Base-by-base conservation (phyloP, 1,139 yeast species). In the Candida frijolesensis region DNA sequence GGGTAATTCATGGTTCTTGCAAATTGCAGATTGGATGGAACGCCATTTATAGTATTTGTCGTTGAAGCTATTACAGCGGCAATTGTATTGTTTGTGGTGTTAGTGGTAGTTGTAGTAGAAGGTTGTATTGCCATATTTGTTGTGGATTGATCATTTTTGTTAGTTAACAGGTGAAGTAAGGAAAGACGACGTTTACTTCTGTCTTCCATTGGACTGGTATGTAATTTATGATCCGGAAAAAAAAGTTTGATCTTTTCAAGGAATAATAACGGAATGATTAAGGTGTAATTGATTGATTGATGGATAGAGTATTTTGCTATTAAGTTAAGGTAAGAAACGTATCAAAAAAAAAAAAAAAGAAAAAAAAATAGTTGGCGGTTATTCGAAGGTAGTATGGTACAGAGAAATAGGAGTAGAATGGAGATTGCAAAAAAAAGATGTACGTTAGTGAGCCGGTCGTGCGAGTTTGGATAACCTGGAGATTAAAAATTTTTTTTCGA, bases 161-260 rank as follows among this genome's bases (percentile, higher is more conserved):
- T 44, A 35, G 33, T 29, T 16, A 37, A n/a, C 7, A 41, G 46
- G 16, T 35, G 35, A 15, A 44, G 46, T 16, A 44, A 27, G 29
- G 46, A 44, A 29, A 34, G 30, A 19, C 38, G 35, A 27, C 46
- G 34, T 18, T 44, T 44, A 16, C n/a, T 34, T 44, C 29, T 44
- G 9, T 44, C 46, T 16, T 44, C 46, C 46, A 44, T 44, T 25
- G 8, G 8, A 25, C 29, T 25, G 12, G 30, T 38, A 25, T 38
- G 15, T 9, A 7, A 9, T 34, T 14, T 14, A 8, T 11, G 14
- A n/a, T 3, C 38, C n/a, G 38, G 7, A 7, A 16, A 14, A 7
- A 14, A 5, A 34, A 16, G 4, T 11, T 10, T 34, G 38, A 14
- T 34, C 38, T 34, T 34, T n/a, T 16, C 18, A 7, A 14, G 14